Evolutionary conservation across 768 basidiomycete genomes (phyloP), one percentile per base, ranked within the genome.

Genomic region (Mycena leptocephala): DNA sequence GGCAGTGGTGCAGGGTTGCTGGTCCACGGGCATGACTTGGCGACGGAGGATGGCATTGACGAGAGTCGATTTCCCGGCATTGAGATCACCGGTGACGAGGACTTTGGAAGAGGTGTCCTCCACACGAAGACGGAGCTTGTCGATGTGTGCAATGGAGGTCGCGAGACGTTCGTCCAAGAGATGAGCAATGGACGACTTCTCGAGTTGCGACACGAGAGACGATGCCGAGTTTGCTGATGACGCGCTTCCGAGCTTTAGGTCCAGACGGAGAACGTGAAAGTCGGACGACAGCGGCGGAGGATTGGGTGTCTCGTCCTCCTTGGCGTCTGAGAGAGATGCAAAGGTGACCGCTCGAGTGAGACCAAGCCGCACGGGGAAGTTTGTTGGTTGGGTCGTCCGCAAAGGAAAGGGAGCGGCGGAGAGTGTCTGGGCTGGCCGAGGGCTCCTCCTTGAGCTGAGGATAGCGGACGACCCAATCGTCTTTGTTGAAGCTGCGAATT

Each of bases 21-120:
- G 97, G 84, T 99, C 98, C 74, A 97, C 94, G 10, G 98, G 97
- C 95, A 99, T 96, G 55, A 98, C 93, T 81, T 96, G 92, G 8
- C 97, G 91, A 56, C 97, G 90, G 6, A 99, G 92, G 39, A 99
- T 88, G 6, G 98, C 96, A 81, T 99, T 99, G 83, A 99, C 96
- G 82, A 99, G 96, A 0, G 98, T 99, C n/a, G 97, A 98, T 86
- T 99, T 99, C 80, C 98, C 98, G 41, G 98, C 95, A 83, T 99
- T 99, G 74, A 99, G 90, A 83, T 99, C 98, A 75, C 98, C 98
- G 28, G 98, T 99, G 74, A 99, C 97, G 77, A 99, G 93, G 63
- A 99, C 97, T 83, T 98, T 96, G 81, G 97, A 98, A 0, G 96
- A 95, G 9, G 93, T 96, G 84, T 99, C 97, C 83, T 95, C 89